Conservation (phyloP, 805 yeast genomes). For the Barnettozyma sp. region DNA sequence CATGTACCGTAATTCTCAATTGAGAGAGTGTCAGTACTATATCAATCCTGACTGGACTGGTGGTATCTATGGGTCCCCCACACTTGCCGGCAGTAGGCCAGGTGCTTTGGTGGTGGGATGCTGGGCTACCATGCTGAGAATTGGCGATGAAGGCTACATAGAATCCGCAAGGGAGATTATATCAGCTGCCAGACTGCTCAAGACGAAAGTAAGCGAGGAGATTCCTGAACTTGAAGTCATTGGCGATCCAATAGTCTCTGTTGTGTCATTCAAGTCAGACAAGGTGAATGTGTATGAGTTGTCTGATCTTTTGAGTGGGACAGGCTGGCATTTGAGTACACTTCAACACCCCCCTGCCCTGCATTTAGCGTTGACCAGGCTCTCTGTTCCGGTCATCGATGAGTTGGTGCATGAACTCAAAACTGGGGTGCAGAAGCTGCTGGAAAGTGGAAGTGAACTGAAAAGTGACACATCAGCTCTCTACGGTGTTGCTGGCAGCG, state of each 20-base stretch:
- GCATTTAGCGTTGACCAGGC: slow-evolving; percentile 80
- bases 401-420: slow-evolving; percentile 46
- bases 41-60: slow-evolving; percentile 85
- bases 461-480: slow-evolving; percentile 72
- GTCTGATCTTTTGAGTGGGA: slow-evolving; percentile 58
- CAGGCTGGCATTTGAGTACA: slow-evolving; percentile 87
- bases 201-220: slow-evolving; percentile 37
- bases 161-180: slow-evolving; percentile 63
- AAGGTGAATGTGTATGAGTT: slow-evolving; percentile 66
- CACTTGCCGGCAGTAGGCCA: slow-evolving; percentile 93
- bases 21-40: slow-evolving; percentile 80
- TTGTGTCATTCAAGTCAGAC: slow-evolving; percentile 65
- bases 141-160: slow-evolving; percentile 81
- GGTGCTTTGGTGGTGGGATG: slow-evolving; percentile 98
- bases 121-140: slow-evolving; percentile 84
- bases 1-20: slow-evolving; percentile 68
- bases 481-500: slow-evolving; percentile 94
- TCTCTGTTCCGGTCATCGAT: slow-evolving; percentile 56
- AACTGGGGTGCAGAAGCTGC: slow-evolving; percentile 20
- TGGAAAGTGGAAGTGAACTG: slow-evolving; percentile 18
- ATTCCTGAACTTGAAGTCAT: slow-evolving; percentile 57
- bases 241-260: slow-evolving; percentile 84
- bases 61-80: slow-evolving; percentile 94
- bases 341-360: slow-evolving; percentile 87
- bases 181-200: slow-evolving; percentile 52